Conservation (phyloP, 495 filamentous ascomycete species). For the Penicillium turbatum region DNA sequence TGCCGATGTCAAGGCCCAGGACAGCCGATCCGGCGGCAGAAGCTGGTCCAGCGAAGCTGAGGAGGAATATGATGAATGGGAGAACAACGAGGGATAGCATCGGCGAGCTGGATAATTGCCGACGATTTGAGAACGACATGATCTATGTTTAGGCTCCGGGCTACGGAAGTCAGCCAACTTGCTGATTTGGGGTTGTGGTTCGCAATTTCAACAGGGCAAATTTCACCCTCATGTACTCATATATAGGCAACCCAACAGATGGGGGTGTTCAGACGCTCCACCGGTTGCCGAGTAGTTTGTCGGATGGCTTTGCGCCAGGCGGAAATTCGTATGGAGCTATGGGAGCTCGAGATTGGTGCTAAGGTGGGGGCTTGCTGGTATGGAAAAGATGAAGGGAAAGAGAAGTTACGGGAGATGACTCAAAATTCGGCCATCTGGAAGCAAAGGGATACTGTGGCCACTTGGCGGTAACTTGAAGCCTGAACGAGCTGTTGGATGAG, state of each 20-base stretch:
- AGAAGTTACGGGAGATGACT: neutral
- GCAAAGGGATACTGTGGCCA: conserved; percentile 34
- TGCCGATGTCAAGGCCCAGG: conserved; percentile 89
- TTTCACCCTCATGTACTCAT: conserved; percentile 2
- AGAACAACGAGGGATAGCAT: conserved; percentile 37
- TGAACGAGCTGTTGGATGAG: conserved; percentile 21
- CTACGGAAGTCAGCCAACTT: conserved; percentile 14
- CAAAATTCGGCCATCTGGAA: conserved; percentile 19
- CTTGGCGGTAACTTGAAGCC: conserved; percentile 34
- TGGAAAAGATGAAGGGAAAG: neutral
- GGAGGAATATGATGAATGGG: conserved; percentile 49
- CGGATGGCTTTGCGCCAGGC: conserved; percentile 22
- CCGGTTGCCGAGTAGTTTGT: conserved; percentile 15
- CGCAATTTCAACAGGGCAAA: neutral
- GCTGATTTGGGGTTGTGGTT: neutral
- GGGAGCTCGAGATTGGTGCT: conserved; percentile 6
- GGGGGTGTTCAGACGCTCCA: conserved; percentile 5
- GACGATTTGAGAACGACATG: conserved; percentile 51
- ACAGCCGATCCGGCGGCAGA: conserved; percentile 66
- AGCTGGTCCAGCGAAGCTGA: conserved; percentile 55
- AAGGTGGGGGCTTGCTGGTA: neutral
- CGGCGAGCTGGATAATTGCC: conserved; percentile 37
- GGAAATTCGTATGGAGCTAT: conserved; percentile 12
- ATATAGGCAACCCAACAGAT: conserved; percentile 8
- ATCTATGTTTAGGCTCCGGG: conserved; percentile 32